Conservation (phyloP, 2,329 filamentous ascomycete genomes). For the Neofusicoccum kwambonambiense region DNA sequence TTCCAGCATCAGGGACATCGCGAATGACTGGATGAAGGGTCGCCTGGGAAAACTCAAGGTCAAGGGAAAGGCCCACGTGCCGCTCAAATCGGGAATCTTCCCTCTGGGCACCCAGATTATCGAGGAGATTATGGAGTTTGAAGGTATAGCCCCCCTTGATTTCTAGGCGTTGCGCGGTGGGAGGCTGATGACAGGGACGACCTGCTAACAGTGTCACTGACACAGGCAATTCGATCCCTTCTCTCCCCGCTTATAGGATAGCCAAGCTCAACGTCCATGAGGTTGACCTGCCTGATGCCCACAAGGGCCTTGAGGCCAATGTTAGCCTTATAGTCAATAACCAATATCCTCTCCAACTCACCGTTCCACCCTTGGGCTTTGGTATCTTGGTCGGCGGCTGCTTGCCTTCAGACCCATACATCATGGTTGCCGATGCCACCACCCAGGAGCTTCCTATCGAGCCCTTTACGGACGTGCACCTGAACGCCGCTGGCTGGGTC, state of each 20-base stretch:
- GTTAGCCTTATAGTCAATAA: slow-evolving; percentile 72
- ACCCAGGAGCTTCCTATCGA: slow-evolving; percentile 67
- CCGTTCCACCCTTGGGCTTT: slow-evolving; percentile 77
- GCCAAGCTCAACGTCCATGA: slow-evolving; percentile 78
- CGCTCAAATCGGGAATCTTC: slow-evolving; percentile 75
- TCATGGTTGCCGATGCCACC: slow-evolving; percentile 73
- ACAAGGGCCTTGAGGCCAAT: slow-evolving; percentile 74
- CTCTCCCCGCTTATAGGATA: slow-evolving; percentile 79
- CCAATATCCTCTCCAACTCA: slow-evolving; percentile 72
- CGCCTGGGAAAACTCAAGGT: slow-evolving; percentile 69
- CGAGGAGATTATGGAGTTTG: slow-evolving; percentile 71
- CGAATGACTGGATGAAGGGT: slow-evolving; percentile 85
- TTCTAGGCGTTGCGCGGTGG: slow-evolving; percentile 42
- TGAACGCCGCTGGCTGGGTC: slow-evolving; percentile 71
- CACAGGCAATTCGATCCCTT: slow-evolving; percentile 63
- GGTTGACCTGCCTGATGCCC: slow-evolving; percentile 52
- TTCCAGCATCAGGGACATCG: slow-evolving; percentile 73
- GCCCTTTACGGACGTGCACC: slow-evolving; percentile 65
- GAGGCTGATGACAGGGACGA: slow-evolving; percentile 50
- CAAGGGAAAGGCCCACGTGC: slow-evolving; percentile 69
- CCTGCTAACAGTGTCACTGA: slow-evolving; percentile 17
- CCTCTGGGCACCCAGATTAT: slow-evolving; percentile 75
- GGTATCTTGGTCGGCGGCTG: slow-evolving; percentile 85
- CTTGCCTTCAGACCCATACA: slow-evolving; percentile 65
- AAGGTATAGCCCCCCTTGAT: slow-evolving; percentile 74